Conservation (phyloP, 768 basidiomycete genomes). For the Erythrobasidium yunnanense region DNA sequence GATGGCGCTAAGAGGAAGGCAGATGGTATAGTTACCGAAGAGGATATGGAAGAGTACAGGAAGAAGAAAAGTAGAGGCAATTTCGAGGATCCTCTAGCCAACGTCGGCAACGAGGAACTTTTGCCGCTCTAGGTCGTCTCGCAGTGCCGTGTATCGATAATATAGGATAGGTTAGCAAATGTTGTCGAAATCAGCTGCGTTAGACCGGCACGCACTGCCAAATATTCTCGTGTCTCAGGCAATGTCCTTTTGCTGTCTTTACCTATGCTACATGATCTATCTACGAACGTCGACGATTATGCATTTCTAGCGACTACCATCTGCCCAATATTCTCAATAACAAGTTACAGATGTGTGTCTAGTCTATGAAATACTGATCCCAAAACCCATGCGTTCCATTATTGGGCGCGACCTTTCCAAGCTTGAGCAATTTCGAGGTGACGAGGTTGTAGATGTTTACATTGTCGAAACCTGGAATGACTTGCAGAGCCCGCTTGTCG, state of each 20-base stretch:
- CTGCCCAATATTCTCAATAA: too few relatives aligned
- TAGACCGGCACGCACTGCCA: too few relatives aligned
- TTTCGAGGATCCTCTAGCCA: slow-evolving; percentile 29
- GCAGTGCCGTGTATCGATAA: neutral
- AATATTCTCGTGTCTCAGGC: too few relatives aligned
- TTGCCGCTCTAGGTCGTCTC: slow-evolving; percentile 13
- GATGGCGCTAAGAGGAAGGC: slow-evolving; percentile 18
- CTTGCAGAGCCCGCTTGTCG: neutral
- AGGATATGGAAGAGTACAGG: slow-evolving; percentile 27
- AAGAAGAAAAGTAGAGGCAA: slow-evolving; percentile 15
- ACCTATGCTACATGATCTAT: too few relatives aligned
- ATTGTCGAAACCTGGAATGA: slow-evolving; percentile 16
- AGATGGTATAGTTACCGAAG: slow-evolving; percentile 16
- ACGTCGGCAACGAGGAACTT: slow-evolving; percentile 25
- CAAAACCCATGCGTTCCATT: slow-evolving; percentile 5
- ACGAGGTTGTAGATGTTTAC: slow-evolving; percentile 6
- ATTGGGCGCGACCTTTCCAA: neutral
- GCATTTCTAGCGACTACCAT: too few relatives aligned
- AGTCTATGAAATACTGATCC: slow-evolving; percentile 6
- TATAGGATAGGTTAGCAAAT: neutral
- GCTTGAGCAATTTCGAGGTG: neutral
- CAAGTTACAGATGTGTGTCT: too few relatives aligned
- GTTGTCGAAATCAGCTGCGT: neutral
- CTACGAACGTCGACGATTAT: too few relatives aligned
- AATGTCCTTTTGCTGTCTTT: too few relatives aligned